phyloP scores from a whole-genome alignment of 345 rosid species.

The Durio zibethinus region DNA sequence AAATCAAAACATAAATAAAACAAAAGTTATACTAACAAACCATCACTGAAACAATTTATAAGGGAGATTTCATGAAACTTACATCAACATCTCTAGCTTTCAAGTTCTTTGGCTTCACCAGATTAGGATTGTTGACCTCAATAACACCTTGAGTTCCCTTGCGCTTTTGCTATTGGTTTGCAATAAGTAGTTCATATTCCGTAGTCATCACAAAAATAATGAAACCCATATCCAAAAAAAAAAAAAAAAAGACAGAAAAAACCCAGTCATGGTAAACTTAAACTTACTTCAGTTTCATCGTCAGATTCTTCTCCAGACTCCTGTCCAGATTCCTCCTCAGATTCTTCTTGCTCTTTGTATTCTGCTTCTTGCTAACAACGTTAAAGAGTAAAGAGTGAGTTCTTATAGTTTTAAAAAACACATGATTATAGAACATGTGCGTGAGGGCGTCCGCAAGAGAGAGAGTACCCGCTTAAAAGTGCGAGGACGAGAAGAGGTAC shows the following conservation, averaged over 20 bases:
- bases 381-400: not conserved
- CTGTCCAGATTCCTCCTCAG: constrained; percentile 44
- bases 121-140: constrained; percentile 82
- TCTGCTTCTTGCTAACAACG: constrained; percentile 55
- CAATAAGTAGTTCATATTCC: not conserved
- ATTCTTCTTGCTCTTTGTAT: constrained; percentile 45
- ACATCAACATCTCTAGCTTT: constrained; percentile 64
- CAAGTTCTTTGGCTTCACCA: constrained; percentile 62
- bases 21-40: not conserved
- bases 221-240: not conserved
- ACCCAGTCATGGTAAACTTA: constrained; percentile 21
- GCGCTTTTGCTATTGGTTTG: constrained; percentile 47
- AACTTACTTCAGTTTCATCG: constrained; percentile 48
- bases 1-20: not conserved
- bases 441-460: not conserved
- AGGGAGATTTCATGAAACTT: constrained; percentile 15
- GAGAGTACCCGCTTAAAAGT: constrained; percentile 46
- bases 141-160: constrained; percentile 83
- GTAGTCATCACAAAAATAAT: not conserved
- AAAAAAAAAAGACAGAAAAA: not conserved
- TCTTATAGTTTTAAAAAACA: not conserved
- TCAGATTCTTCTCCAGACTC: constrained; percentile 69
- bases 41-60: not conserved
- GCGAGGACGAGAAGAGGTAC: constrained; percentile 61
- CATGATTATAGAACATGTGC: not conserved